These are phyloP conservation scores for Plectosphaerella cucumerina DNA, from an alignment of 2,329 filamentous ascomycete genomes.

Conservation along the genomic window DNA sequence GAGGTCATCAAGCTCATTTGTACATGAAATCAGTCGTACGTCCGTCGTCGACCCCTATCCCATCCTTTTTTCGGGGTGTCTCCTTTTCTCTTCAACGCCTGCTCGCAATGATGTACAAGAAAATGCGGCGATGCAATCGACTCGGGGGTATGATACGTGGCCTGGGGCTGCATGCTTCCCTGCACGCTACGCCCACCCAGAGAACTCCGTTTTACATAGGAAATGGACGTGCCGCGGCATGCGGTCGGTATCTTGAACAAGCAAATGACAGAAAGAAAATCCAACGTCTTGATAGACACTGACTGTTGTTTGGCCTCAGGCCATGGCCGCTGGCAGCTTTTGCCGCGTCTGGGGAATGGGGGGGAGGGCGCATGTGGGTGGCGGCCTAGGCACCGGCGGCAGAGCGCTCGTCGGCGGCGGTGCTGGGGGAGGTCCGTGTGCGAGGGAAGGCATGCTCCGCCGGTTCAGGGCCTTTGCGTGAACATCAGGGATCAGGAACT, in stretches of 20 bases:
- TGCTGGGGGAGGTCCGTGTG: constrained; percentile 45
- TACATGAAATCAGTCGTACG: neutral
- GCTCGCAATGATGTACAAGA: neutral
- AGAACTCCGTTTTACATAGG: neutral
- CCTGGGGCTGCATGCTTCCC: neutral
- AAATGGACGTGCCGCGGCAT: neutral
- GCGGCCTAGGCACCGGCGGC: constrained; percentile 50
- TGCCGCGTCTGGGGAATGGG: constrained; percentile 51
- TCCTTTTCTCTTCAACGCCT: neutral
- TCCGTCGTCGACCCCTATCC: neutral
- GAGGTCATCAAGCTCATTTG: neutral
- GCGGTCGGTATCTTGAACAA: too few relatives aligned
- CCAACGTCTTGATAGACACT: neutral
- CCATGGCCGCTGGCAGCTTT: constrained; percentile 15
- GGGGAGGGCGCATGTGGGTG: constrained; percentile 51
- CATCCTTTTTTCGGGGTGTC: neutral
- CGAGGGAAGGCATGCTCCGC: constrained; percentile 47
- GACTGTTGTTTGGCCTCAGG: neutral
- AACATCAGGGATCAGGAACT: constrained; percentile 11
- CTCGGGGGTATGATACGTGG: neutral
- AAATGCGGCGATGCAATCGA: neutral
- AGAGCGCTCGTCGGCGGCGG: constrained; percentile 53
- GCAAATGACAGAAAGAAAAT: neutral
- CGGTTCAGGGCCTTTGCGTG: constrained; percentile 25
- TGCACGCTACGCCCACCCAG: neutral